Base-by-base conservation (phyloP, 345 rosid species). In the Citrus cavaleriei region DNA sequence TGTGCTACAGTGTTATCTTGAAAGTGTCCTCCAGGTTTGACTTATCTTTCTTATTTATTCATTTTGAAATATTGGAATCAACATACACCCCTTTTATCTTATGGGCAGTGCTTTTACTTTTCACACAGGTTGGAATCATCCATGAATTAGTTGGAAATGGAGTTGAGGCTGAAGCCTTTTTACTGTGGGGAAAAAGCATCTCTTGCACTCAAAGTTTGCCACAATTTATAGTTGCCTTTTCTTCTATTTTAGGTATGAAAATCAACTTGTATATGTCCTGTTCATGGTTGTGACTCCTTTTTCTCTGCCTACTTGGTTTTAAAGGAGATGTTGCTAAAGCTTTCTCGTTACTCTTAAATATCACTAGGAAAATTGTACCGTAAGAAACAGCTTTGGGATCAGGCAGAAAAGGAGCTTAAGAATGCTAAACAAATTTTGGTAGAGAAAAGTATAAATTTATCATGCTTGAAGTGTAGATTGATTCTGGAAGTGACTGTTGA, bases 1-100 rank as follows among this genome's bases (percentile, higher is more conserved):
- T 79, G 88, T 89, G 76, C 90, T 96, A 74, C 94, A 96, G 27
- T 85, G 92, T 82, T 94, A 92, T 81, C 90, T 96, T 78, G 99
- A 96, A 83, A 96, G 99, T 89, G 90, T 86, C 79, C 90, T 94
- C 79, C 98, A 96, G 97, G 99, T 95, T 74, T 72, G 70, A 58
- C 21, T 83, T 70, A 67, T 84, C 67, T 75, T 72, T 63, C 55
- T 70, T 72, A 42, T 40, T 64, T 77, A 64, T 80, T 35, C 24
- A 22, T 27, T 5, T 59, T 58, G 58, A 42, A 24, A 61, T 57
- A 78, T 81, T 4, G 74, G 34, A 42, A 72, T 59, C 64, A 42
- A 72, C 35, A 1, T 24, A 19, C 46, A 66, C 22, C 37, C 14
- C 65, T 25, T 25, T 19, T 37, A 74, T 27, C 22, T 34, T 68